phyloP scores from a whole-genome alignment of 371 early-diverging fungal species.

The Mortierella polycephala region DNA sequence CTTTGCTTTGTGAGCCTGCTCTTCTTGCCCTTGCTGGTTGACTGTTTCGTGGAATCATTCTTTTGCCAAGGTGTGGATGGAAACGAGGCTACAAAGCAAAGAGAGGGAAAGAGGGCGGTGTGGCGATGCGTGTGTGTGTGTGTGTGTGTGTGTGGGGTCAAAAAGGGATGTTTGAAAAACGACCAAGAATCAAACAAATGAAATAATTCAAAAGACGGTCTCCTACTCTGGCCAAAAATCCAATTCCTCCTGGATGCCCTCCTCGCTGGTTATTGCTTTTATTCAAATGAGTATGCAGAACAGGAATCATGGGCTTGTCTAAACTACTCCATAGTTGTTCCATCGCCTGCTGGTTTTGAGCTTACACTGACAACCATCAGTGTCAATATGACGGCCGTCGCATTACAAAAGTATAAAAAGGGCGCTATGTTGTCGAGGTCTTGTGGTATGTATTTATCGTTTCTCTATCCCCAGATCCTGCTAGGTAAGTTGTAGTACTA shows the following conservation, averaged over 20 bases:
- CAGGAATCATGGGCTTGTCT: too few relatives aligned
- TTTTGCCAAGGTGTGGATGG: too few relatives aligned
- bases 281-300: not conserved
- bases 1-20: too few relatives aligned
- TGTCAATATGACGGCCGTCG: too few relatives aligned
- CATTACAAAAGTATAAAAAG: not conserved
- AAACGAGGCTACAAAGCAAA: too few relatives aligned
- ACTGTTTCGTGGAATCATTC: too few relatives aligned
- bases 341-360: too few relatives aligned
- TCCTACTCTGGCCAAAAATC: not conserved
- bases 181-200: not conserved
- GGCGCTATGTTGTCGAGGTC: not conserved
- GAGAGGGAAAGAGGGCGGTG: too few relatives aligned
- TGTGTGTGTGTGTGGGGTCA: not conserved
- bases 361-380: too few relatives aligned
- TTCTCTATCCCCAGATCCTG: conserved; percentile 37
- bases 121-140: not conserved
- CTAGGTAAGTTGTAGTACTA: conserved; percentile 25
- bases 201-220: not conserved
- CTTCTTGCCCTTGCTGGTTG: too few relatives aligned
- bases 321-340: too few relatives aligned
- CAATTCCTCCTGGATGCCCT: conserved; percentile 7
- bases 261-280: too few relatives aligned
- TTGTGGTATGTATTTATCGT: not conserved
- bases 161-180: not conserved